Evolutionary conservation across 2,329 filamentous ascomycete genomes (phyloP).

Genomic region (Penicillium freii): DNA sequence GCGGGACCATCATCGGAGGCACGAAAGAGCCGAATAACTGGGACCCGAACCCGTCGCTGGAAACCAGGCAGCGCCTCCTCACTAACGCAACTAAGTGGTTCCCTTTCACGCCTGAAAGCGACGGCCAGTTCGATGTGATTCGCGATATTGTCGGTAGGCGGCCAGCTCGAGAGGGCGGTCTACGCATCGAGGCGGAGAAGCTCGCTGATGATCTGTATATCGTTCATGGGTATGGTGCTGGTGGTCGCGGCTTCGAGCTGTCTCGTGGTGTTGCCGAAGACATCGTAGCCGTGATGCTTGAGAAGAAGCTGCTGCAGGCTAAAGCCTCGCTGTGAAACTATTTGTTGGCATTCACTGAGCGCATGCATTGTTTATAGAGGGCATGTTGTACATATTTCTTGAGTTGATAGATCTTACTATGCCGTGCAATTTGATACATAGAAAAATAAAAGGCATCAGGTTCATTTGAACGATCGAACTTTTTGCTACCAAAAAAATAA

Average conservation of each 20-base stretch:
- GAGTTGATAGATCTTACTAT: not conserved
- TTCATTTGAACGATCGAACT: constrained; percentile 27
- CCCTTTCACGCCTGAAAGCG: constrained; percentile 38
- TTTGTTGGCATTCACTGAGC: not conserved
- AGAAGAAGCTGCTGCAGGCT: constrained; percentile 21
- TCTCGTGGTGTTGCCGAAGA: constrained; percentile 60
- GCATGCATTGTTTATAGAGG: not conserved
- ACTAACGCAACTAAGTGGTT: constrained; percentile 42
- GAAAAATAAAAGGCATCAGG: constrained; percentile 16
- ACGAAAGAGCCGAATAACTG: constrained; percentile 62
- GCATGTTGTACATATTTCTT: not conserved
- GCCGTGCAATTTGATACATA: not conserved
- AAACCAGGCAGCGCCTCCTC: constrained; percentile 51
- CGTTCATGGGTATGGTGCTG: constrained; percentile 60
- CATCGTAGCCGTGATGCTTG: constrained; percentile 44
- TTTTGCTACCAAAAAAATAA: constrained; percentile 33
- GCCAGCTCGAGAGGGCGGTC: constrained; percentile 46
- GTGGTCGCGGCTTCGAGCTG: constrained; percentile 61
- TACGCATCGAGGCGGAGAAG: constrained; percentile 55
- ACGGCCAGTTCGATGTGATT: constrained; percentile 43
- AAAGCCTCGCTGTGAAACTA: constrained; percentile 26
- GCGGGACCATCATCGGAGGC: constrained; percentile 65
- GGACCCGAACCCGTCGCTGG: constrained; percentile 50
- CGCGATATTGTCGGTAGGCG: constrained; percentile 48
- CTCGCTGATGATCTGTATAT: constrained; percentile 28